Evolutionary conservation across 768 basidiomycete species (phyloP).

Genomic region (Mycena belliarum): DNA sequence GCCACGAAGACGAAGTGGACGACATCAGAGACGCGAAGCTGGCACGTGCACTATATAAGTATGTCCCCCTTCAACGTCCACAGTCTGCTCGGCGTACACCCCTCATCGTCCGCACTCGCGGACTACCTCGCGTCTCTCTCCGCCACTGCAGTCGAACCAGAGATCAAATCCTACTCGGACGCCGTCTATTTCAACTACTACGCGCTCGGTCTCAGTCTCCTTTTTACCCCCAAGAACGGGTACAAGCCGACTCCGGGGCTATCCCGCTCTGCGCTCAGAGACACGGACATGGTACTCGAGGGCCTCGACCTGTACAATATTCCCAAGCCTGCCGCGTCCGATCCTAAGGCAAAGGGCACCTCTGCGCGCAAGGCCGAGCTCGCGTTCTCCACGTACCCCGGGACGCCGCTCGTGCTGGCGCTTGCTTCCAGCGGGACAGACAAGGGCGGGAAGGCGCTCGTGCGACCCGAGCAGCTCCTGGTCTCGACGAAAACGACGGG

Average conservation of each 20-base stretch:
- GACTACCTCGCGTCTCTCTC: constrained; percentile 43
- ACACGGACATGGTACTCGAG: constrained; percentile 58
- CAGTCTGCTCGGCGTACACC: constrained; percentile 51
- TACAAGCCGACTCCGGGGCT: constrained; percentile 58
- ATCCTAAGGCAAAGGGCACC: constrained; percentile 31
- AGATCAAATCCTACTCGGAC: constrained; percentile 81
- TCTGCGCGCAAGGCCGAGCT: constrained; percentile 48
- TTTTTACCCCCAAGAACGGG: constrained; percentile 66
- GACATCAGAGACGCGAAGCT: constrained; percentile 13
- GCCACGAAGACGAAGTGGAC: constrained; percentile 17
- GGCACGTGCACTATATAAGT: neutral
- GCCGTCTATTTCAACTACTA: constrained; percentile 87
- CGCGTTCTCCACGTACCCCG: constrained; percentile 59
- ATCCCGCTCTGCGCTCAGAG: constrained; percentile 46
- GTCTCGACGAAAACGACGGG: constrained; percentile 60
- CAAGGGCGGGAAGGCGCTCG: constrained; percentile 36
- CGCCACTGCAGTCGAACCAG: constrained; percentile 40
- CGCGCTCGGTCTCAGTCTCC: constrained; percentile 76
- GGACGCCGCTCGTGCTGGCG: constrained; percentile 51
- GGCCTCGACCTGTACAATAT: constrained; percentile 85
- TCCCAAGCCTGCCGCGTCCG: constrained; percentile 31
- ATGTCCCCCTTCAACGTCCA: neutral
- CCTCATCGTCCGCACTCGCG: constrained; percentile 45
- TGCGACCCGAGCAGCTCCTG: constrained; percentile 42
- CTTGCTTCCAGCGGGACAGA: constrained; percentile 36